phyloP scores from a whole-genome alignment of 305 asterid species.

The Fraxinus sp. region DNA sequence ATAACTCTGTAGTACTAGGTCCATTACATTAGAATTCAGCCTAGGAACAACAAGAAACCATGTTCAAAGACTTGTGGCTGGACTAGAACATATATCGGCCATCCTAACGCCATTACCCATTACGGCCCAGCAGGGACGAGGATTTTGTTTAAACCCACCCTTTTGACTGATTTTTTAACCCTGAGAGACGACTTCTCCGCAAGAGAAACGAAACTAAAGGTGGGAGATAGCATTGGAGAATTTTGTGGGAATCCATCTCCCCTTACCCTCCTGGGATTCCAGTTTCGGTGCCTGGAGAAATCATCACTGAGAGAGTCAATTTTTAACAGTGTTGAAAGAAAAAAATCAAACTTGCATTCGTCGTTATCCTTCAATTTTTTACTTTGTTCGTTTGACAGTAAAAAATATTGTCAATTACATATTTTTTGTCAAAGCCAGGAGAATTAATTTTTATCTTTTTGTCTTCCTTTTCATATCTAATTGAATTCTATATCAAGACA shows the following conservation, averaged over 20 bases:
- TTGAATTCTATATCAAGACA: not conserved
- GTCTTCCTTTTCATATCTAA: slow-evolving; percentile 15
- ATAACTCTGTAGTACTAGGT: too few relatives aligned
- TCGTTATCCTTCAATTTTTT: not conserved
- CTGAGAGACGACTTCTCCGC: not conserved
- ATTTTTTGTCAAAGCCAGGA: not conserved
- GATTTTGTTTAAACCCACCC: not conserved
- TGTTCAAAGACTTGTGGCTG: too few relatives aligned
- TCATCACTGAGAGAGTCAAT: too few relatives aligned
- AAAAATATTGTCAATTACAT: not conserved
- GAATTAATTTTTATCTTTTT: not conserved
- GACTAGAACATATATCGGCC: not conserved
- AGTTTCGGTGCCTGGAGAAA: too few relatives aligned
- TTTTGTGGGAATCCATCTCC: not conserved
- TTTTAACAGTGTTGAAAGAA: too few relatives aligned
- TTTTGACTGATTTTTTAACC: not conserved
- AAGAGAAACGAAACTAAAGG: not conserved
- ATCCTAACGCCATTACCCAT: not conserved
- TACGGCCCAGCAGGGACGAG: not conserved
- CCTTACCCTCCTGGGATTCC: not conserved
- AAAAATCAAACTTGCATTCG: not conserved
- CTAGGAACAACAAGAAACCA: too few relatives aligned
- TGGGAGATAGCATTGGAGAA: not conserved
- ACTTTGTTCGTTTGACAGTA: not conserved
- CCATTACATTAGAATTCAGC: too few relatives aligned